Evolutionary conservation across 441 rosid species (phyloP).

Genomic region (Erodium texanum): DNA sequence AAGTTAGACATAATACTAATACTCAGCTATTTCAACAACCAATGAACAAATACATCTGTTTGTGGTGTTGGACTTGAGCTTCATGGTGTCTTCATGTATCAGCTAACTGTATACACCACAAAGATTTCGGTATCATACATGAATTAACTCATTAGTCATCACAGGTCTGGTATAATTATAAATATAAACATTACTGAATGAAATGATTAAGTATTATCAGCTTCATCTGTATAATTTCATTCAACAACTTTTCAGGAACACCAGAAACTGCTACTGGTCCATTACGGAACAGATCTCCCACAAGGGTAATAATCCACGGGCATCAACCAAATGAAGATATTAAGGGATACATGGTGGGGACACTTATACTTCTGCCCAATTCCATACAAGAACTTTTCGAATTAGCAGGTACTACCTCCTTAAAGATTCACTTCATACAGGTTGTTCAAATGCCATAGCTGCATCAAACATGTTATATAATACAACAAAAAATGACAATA

Average conservation of each 20-base stretch:
- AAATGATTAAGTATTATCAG: neutral
- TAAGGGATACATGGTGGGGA: slow-evolving; percentile 33
- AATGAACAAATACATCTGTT: too few species aligned
- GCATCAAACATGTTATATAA: too few species aligned
- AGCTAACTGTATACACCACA: neutral
- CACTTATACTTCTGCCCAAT: slow-evolving; percentile 58
- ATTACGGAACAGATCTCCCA: slow-evolving; percentile 24
- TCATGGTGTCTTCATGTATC: too few species aligned
- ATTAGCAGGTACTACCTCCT: slow-evolving; percentile 47
- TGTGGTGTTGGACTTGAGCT: too few species aligned
- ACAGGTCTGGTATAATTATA: neutral
- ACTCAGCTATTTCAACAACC: too few species aligned
- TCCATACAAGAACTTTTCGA: slow-evolving; percentile 54
- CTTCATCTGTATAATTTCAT: slow-evolving; percentile 10
- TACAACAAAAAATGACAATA: too few species aligned
- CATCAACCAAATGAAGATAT: slow-evolving; percentile 42
- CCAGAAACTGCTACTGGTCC: slow-evolving; percentile 20
- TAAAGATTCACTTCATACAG: neutral
- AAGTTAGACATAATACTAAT: too few species aligned
- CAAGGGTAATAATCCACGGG: slow-evolving; percentile 66
- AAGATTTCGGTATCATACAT: neutral
- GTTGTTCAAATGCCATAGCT: neutral
- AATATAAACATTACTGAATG: too few species aligned
- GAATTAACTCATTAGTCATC: neutral
- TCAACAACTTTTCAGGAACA: slow-evolving; percentile 32